Evolutionary conservation across 306 rosid species (phyloP), one percentile per base, ranked within the genome.

Genomic region (Luffa aegyptiaca): DNA sequence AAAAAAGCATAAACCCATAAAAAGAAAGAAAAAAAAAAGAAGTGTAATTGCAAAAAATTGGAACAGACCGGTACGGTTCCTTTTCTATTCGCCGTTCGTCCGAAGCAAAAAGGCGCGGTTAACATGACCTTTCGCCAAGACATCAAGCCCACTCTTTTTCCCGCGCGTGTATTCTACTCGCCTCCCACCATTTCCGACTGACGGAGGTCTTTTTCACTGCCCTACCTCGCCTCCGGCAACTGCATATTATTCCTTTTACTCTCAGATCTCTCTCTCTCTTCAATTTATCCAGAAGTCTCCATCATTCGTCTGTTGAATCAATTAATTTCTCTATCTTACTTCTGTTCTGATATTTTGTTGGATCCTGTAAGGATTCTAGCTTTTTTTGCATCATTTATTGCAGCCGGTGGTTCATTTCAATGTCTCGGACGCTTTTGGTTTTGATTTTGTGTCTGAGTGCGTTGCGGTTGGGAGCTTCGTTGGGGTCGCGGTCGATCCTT

Each of bases 401-500:
- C 71, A 42, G 10, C 56, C 12, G 59, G 46, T 75, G 78, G 70
- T 82, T 86, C 36, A 18, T 81, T 86, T 68, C 84, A 82, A 88
- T 91, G 85, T 79, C 88, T 82, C 81, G 55, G 77, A 49, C 73
- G 80, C 84, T 83, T 78, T 4, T 82, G 86, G 82, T 80, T 82
- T 76, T 90, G 75, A 58, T 84, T 79, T 80, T 88, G 78, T 82
- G 83, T 80, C 66, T 86, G 64, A 69, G 87, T 77, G 86, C 71
- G 59, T 56, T 86, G 75, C 80, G 84, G 77, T 79, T 70, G 42
- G 76, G 80, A 16, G 85, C 87, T 35, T 80, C 89, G 5, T 17
- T 44, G 39, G 90, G 90, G 17, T 86, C 96, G 48, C 91, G 86
- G n/a, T 90, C 91, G 83, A 86, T 94, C 75, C 98, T 94, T 31